A percentile compares a stretch with the other conserved stretches of the same genome.
phyloP scores from a whole-genome alignment of 2,329 filamentous ascomycete genomes.

The Knoxdaviesia capensis region DNA sequence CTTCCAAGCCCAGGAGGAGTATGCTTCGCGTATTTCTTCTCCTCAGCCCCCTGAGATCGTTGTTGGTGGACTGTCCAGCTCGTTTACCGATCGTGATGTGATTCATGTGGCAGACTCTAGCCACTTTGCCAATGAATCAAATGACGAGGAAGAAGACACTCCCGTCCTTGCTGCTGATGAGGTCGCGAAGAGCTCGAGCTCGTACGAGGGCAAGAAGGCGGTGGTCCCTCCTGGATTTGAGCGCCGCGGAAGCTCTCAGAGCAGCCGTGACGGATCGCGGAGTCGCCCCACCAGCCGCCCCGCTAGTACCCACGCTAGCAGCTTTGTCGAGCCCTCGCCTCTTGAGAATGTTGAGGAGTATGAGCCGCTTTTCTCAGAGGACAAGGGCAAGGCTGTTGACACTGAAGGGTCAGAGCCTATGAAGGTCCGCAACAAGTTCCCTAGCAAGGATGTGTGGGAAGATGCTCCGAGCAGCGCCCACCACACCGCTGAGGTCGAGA shows the following conservation, averaged over 20 bases:
- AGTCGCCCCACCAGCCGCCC: slow-evolving; percentile 46
- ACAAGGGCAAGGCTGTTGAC: slow-evolving; percentile 24
- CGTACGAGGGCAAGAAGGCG: slow-evolving; percentile 56
- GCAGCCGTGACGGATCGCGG: slow-evolving; percentile 34
- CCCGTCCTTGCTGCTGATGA: slow-evolving; percentile 86
- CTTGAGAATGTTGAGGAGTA: slow-evolving; percentile 84
- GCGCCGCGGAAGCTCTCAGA: slow-evolving; percentile 24
- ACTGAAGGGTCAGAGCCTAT: slow-evolving; percentile 16
- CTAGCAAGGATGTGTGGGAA: slow-evolving; percentile 94
- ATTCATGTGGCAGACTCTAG: slow-evolving; percentile 1
- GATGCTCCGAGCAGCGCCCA: slow-evolving; percentile 77
- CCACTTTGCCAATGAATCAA: not conserved
- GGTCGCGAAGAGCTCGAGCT: slow-evolving; percentile 50
- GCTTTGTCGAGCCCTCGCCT: slow-evolving; percentile 41
- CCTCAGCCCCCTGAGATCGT: slow-evolving; percentile 17
- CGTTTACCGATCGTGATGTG: slow-evolving; percentile 17
- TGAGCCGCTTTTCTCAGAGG: slow-evolving; percentile 63
- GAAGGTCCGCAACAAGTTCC: slow-evolving; percentile 49
- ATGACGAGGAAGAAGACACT: slow-evolving; percentile 36
- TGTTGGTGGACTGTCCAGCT: slow-evolving; percentile 8
- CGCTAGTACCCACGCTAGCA: slow-evolving; percentile 34
- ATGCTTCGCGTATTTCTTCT: slow-evolving; percentile 55
- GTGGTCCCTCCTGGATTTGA: slow-evolving; percentile 43
- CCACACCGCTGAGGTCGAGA: slow-evolving; percentile 49
- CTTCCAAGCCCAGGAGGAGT: slow-evolving; percentile 73